Evolutionary conservation across 169 alveolate species (phyloP).

Genomic region (Eimeria zaria): DNA sequence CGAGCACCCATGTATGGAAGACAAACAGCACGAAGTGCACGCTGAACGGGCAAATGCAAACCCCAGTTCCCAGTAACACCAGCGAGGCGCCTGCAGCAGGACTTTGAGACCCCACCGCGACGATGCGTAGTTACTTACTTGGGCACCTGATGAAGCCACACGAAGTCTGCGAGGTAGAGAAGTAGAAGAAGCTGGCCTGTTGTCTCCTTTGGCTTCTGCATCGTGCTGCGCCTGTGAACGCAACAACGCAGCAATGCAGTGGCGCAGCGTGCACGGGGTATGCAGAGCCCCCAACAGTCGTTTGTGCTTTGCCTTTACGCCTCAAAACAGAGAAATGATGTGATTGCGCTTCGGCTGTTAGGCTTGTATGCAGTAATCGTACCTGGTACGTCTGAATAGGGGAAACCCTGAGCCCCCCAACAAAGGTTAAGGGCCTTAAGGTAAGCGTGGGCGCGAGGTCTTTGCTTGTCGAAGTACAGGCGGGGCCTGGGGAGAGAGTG

Average conservation of each 20-base stretch:
- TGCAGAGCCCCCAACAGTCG: neutral
- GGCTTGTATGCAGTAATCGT: neutral
- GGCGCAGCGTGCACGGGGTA: neutral
- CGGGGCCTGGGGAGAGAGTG: neutral
- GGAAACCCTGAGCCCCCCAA: conserved; percentile 9
- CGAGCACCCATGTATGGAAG: neutral
- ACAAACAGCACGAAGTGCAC: neutral
- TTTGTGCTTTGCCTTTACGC: neutral
- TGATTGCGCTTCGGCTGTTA: neutral
- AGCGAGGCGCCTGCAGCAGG: neutral
- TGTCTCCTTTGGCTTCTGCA: neutral
- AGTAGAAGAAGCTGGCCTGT: neutral
- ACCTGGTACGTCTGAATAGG: neutral
- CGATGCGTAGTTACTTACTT: conserved; percentile 20
- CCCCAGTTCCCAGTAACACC: neutral
- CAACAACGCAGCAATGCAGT: neutral
- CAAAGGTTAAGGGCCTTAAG: conserved; percentile 29
- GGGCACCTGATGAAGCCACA: conserved; percentile 25
- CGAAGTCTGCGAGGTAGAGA: conserved; percentile 11
- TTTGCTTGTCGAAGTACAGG: conserved; percentile 2
- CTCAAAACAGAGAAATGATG: neutral
- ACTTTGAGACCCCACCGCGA: neutral
- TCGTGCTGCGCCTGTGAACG: conserved; percentile 37
- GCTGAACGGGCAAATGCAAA: neutral
- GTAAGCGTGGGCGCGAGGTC: neutral